Conservation (phyloP, 768 basidiomycete species). For the Clitopilus hobsonii region DNA sequence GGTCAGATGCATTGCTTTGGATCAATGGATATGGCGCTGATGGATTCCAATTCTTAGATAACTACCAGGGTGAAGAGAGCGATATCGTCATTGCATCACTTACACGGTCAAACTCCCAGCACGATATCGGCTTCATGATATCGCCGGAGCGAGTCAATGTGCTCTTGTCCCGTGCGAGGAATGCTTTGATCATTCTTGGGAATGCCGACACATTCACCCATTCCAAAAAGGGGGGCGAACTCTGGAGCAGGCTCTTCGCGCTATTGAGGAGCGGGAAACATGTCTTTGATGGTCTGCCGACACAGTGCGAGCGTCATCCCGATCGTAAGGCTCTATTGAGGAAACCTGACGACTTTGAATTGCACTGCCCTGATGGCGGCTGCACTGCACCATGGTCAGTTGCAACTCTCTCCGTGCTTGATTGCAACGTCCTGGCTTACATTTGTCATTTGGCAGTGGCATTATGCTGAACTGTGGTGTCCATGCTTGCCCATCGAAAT, state of each 20-base stretch:
- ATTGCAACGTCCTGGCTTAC: background rate
- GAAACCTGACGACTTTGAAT: conserved; percentile 43
- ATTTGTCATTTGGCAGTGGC: conserved; percentile 30
- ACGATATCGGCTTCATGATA: conserved; percentile 70
- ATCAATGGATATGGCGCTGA: background rate
- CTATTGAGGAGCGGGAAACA: conserved; percentile 37
- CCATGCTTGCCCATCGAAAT: conserved; percentile 56
- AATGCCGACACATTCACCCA: conserved; percentile 54
- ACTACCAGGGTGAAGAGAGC: conserved; percentile 75
- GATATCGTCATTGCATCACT: conserved; percentile 62
- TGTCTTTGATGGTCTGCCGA: conserved; percentile 56
- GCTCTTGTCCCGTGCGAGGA: conserved; percentile 61
- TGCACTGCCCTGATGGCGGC: conserved; percentile 55
- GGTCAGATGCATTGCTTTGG: conserved; percentile 31
- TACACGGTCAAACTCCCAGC: conserved; percentile 50
- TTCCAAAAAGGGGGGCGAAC: conserved; percentile 42
- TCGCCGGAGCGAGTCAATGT: conserved; percentile 69
- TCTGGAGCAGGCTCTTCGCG: conserved; percentile 49
- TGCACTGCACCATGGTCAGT: conserved; percentile 57
- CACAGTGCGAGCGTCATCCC: conserved; percentile 54
- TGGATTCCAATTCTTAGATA: conserved; percentile 36
- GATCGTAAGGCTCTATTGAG: conserved; percentile 31
- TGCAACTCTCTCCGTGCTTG: background rate
- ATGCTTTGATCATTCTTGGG: conserved; percentile 63
- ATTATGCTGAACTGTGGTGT: conserved; percentile 41